Evolutionary conservation across 1,284 basidiomycete genomes (phyloP).

Genomic region (Ceratobasidium sp.): DNA sequence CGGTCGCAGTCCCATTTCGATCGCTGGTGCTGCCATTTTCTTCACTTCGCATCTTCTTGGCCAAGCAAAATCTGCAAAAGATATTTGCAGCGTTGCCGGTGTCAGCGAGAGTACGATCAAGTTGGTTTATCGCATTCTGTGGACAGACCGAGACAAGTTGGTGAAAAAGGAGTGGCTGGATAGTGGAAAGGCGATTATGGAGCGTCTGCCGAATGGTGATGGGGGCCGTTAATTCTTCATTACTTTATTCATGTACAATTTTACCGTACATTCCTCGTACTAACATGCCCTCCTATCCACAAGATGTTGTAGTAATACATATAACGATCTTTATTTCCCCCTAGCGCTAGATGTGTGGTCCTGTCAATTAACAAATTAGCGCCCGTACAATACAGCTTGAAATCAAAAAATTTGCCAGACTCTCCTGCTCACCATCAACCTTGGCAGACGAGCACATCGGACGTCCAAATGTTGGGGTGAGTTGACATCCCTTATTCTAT

Average conservation of each 20-base stretch:
- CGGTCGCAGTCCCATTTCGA: slow-evolving; percentile 93
- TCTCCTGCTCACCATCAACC: neutral
- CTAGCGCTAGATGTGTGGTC: neutral
- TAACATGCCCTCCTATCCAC: slow-evolving; percentile 9
- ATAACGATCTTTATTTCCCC: slow-evolving; percentile 17
- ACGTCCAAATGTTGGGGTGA: slow-evolving; percentile 1
- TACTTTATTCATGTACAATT: neutral
- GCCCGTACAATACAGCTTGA: neutral
- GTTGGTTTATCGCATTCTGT: slow-evolving; percentile 81
- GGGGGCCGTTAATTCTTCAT: slow-evolving; percentile 5
- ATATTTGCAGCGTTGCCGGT: slow-evolving; percentile 93
- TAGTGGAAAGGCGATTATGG: slow-evolving; percentile 74
- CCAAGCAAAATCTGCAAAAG: slow-evolving; percentile 77
- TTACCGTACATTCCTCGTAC: slow-evolving; percentile 14
- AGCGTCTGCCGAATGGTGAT: slow-evolving; percentile 54
- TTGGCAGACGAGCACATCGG: neutral
- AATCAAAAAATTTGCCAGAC: slow-evolving; percentile 8
- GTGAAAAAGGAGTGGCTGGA: slow-evolving; percentile 85
- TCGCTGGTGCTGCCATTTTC: slow-evolving; percentile 95
- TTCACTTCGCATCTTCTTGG: slow-evolving; percentile 89
- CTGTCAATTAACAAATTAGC: slow-evolving; percentile 14
- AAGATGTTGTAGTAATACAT: slow-evolving; percentile 22
- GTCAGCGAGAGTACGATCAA: slow-evolving; percentile 98
- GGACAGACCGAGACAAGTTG: slow-evolving; percentile 72
- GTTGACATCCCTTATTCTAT: neutral